Evolutionary conservation across 2,329 filamentous ascomycete genomes (phyloP), one percentile per base, ranked within the genome.

Genomic region (Cordyceps farinosa): DNA sequence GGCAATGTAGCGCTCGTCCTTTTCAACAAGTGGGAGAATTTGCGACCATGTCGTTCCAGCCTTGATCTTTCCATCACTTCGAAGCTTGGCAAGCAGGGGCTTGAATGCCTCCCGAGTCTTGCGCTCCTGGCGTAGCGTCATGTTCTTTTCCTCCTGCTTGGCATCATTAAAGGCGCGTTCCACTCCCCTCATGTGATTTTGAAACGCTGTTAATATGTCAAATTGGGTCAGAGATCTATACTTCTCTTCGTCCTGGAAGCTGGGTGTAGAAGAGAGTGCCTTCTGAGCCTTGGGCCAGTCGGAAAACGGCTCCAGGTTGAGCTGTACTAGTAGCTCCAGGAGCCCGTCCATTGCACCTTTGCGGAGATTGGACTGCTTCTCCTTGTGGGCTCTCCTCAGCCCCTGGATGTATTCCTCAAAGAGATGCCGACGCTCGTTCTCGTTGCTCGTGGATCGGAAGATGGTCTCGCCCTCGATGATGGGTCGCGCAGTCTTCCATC

Each of bases 381-480:
- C 92, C 22, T 87, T 79, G 72, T 97, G 87, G 7, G 84, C 79
- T 75, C 91, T 95, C 76, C 91, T 94, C 50, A 98, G 86, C 61
- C 93, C 89, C 65, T 88, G 77, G 64, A 96, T 87, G 77, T 99
- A 99, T 75, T 98, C 95, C 71, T 96, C 90, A 71, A 97, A 99
- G 55, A 99, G 83, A 73, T 92, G 89, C 66, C 90, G 89, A 63
- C 93, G 89, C 79, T 98, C 95, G 64, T 86, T 84, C 70, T 99
- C 95, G 73, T 94, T 85, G 69, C 90, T 90, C 50, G 93, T 94
- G 36, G 92, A 94, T 70, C 92, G 89, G 79, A 98, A 99, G 65
- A 96, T 95, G 54, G 92, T 95, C 80, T 99, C 95, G 56, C 90
- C 90, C 76, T 98, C 92, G 66, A 99, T 92, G 67, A 97, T 96